Evolutionary conservation across 257 asterid species (phyloP).

Genomic region (Mitragyna speciosa): DNA sequence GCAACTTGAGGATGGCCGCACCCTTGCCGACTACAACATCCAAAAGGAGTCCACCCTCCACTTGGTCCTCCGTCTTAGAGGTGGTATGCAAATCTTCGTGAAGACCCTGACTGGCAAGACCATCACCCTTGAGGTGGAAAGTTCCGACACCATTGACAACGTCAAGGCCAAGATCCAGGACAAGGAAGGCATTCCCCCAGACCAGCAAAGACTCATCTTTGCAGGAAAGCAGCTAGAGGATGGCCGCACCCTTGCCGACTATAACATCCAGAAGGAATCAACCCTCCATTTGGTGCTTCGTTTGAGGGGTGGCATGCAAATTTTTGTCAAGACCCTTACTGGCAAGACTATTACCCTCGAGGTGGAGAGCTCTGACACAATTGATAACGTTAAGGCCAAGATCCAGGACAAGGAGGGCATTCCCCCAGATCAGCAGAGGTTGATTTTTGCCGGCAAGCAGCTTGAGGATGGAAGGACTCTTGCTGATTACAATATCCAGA

Average conservation of each 20-base stretch:
- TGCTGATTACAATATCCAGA: slow-evolving; percentile 59
- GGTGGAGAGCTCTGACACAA: slow-evolving; percentile 46
- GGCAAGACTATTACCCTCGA: slow-evolving; percentile 44
- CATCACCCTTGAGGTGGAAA: slow-evolving; percentile 37
- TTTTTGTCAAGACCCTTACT: slow-evolving; percentile 42
- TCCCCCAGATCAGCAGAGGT: slow-evolving; percentile 50
- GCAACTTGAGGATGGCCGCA: slow-evolving; percentile 38
- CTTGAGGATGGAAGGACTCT: slow-evolving; percentile 44
- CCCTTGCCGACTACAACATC: slow-evolving; percentile 39
- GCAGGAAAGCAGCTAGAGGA: slow-evolving; percentile 39
- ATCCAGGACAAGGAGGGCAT: slow-evolving; percentile 48
- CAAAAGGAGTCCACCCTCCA: slow-evolving; percentile 45
- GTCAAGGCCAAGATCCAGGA: slow-evolving; percentile 42
- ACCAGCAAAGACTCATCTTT: slow-evolving; percentile 41
- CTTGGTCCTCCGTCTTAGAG: slow-evolving; percentile 39
- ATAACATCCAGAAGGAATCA: slow-evolving; percentile 43
- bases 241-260: slow-evolving; percentile 38
- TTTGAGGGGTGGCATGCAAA: slow-evolving; percentile 45
- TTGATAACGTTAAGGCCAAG: slow-evolving; percentile 43
- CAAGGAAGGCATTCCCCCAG: slow-evolving; percentile 43
- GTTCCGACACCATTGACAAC: slow-evolving; percentile 40
- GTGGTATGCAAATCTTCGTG: slow-evolving; percentile 46
- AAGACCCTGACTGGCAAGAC: slow-evolving; percentile 43
- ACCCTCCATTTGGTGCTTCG: slow-evolving; percentile 43
- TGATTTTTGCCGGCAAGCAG: slow-evolving; percentile 44